A percentile compares a stretch with the other conserved stretches of the same genome.
These are phyloP conservation scores for Drechmeria coniospora DNA, from an alignment of 2,329 filamentous ascomycete genomes.

Conservation along the genomic window DNA sequence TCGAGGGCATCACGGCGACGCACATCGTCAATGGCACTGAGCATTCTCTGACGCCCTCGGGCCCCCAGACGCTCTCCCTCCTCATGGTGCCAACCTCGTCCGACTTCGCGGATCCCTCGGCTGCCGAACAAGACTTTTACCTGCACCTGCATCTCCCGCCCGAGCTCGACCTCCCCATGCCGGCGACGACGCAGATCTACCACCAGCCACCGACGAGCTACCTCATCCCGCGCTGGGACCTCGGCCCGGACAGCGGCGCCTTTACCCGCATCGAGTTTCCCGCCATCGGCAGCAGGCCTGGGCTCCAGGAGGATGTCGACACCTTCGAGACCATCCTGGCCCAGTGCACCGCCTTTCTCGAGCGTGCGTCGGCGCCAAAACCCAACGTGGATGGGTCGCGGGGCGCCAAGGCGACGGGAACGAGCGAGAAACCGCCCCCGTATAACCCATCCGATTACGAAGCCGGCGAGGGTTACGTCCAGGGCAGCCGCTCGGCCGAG, in stretches of 20 bases:
- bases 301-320: slow-evolving; percentile 80
- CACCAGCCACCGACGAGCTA: slow-evolving; percentile 89
- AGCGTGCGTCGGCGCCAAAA: slow-evolving; percentile 55
- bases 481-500: slow-evolving; percentile 35
- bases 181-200: slow-evolving; percentile 93
- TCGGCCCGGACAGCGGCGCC: slow-evolving; percentile 73
- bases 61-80: slow-evolving; percentile 80
- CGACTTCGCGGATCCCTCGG: slow-evolving; percentile 44
- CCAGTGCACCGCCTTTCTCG: slow-evolving; percentile 93
- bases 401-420: slow-evolving; percentile 24
- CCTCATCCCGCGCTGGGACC: slow-evolving; percentile 86
- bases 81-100: slow-evolving; percentile 91
- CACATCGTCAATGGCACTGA: slow-evolving; percentile 83
- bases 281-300: slow-evolving; percentile 49
- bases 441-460: slow-evolving; percentile 77
- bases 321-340: slow-evolving; percentile 96
- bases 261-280: slow-evolving; percentile 94
- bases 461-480: slow-evolving; percentile 63
- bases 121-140: slow-evolving; percentile 80
- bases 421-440: slow-evolving; percentile 31
- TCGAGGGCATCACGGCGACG: slow-evolving; percentile 80
- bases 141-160: slow-evolving; percentile 88
- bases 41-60: slow-evolving; percentile 64
- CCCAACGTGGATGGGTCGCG: slow-evolving; percentile 16
- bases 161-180: slow-evolving; percentile 83